Base-by-base conservation (phyloP, 2,329 filamentous ascomycete species). In the Pseudodiploospora longispora region DNA sequence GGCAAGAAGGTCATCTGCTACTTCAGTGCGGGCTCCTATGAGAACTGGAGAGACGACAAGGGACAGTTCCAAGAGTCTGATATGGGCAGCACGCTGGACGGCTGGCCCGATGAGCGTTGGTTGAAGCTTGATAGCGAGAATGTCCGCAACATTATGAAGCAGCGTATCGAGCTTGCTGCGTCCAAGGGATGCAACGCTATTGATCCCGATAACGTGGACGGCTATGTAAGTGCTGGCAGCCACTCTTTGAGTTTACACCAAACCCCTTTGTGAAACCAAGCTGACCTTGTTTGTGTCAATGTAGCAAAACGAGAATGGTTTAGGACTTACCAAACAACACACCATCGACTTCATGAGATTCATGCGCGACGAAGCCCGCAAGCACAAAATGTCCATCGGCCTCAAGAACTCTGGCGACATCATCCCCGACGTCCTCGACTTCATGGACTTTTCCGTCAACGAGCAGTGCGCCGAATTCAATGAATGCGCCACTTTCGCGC, bases 151-250 rank as follows among this genome's bases (percentile, higher is more conserved):
- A 82, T 87, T 54, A 86, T 87, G 80, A 63, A 63, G 43, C 56
- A 60, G 33, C 71, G 83, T 28, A 74, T 87, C 33, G 66, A 75
- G 38, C 54, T 78, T 36, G 83, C 84, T 0, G 61, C 61, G n/a
- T 47, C 68, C 27, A 83, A 84, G 58, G 78, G 80, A 4, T 86
- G 82, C 52, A 75, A 83, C 55, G 83, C 75, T 4, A 74, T 86
- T 6, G 83, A 86, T 57, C 80, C 82, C 0, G 83, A 86, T 57
- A 86, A 86, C 51, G 73, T 86, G 6, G 83, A 85, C 55, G 80
- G 71, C 3, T 85, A 78, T 56, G 69, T 73, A 54, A 62, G 68
- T 67, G 8, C 19, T 19, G 19, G 19, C 19, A 19, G 19, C 19
- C 19, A 19, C 19, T 19, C 19, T 19, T 19, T 19, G 19, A 19